Evolutionary conservation across 176 grass and related monocot genomes (phyloP), one percentile per base, ranked within the genome.

Genomic region (Phyllostachys edulis): DNA sequence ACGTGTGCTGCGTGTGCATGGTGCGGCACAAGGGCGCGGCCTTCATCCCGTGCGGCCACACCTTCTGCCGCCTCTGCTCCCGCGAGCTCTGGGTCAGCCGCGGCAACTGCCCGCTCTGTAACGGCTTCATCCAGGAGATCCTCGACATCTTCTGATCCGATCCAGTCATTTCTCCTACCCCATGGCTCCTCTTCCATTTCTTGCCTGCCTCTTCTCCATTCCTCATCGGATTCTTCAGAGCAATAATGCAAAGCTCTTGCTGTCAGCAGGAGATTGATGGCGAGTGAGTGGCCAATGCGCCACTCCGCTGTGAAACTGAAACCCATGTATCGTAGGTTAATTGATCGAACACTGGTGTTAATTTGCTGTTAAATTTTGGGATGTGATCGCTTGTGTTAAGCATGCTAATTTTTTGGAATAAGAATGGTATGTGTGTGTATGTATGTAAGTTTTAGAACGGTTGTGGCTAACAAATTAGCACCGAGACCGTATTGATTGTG

Each of bases 1-100:
- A 87, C 39, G 88, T 85, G 81, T 93, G 94, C 87, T 93, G 94
- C 84, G 91, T 96, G 62, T 96, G 94, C 89, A 91, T 96, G 94
- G 89, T 90, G 73, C 82, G 87, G 81, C 91, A 96, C 87, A 96
- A 93, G 75, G 94, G 94, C 5, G 84, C 91, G 0, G 94, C 94
- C 0, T 96, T 96, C 73, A 89, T 96, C 67, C 94, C 94, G 5
- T 96, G 94, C 77, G 94, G 94, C 62, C 94, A 96, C 87, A 93
- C 94, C 77, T 96, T 96, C 87, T 93, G 94, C 84, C 91, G 94
- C 66, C 88, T 89, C 32, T 93, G 91, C 87, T 96, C 91, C 0
- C 84, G 94, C 47, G 94, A 96, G 73, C 94, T 96, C 67, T 87
- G 91, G 91, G 91, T 88, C 80, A 86, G 84, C 86, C 83, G 94